phyloP scores from a whole-genome alignment of 768 basidiomycete species.

The Suillus alpinus region DNA sequence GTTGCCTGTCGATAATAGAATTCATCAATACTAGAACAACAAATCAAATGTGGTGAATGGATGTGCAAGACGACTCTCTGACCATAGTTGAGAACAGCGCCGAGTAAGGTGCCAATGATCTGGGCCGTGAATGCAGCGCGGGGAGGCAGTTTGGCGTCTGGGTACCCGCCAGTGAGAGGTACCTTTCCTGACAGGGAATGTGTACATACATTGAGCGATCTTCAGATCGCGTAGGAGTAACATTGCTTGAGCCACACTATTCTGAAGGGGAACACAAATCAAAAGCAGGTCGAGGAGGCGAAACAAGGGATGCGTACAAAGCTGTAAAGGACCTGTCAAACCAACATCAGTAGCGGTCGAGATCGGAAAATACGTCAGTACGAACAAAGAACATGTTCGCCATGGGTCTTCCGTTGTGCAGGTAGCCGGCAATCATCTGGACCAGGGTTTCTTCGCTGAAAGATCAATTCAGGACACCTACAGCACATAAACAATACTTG shows the following conservation, averaged over 20 bases:
- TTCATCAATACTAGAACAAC: constrained; percentile 52
- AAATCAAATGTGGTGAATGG: neutral
- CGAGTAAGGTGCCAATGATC: constrained; percentile 53
- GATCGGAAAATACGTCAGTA: neutral
- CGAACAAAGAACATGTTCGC: constrained; percentile 41
- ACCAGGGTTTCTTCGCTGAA: constrained; percentile 22
- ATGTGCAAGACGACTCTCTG: neutral
- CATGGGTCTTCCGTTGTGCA: constrained; percentile 37
- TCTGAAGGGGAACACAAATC: neutral
- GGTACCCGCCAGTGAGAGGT: constrained; percentile 35
- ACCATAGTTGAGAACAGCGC: constrained; percentile 46
- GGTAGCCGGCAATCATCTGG: constrained; percentile 37
- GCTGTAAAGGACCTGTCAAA: constrained; percentile 38
- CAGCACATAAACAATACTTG: constrained; percentile 10
- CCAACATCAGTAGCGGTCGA: constrained; percentile 36
- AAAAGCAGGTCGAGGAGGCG: neutral
- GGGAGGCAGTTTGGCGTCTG: constrained; percentile 55
- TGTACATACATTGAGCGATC: constrained; percentile 27
- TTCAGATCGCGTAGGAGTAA: constrained; percentile 60
- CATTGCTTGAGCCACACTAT: constrained; percentile 36
- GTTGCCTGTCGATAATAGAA: constrained; percentile 50
- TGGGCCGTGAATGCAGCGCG: constrained; percentile 63
- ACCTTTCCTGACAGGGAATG: neutral
- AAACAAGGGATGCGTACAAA: constrained; percentile 17
- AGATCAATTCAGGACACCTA: neutral